Evolutionary conservation across 257 asterid genomes (phyloP), one percentile per base, ranked within the genome.

Genomic region (Pogostemon cablin): DNA sequence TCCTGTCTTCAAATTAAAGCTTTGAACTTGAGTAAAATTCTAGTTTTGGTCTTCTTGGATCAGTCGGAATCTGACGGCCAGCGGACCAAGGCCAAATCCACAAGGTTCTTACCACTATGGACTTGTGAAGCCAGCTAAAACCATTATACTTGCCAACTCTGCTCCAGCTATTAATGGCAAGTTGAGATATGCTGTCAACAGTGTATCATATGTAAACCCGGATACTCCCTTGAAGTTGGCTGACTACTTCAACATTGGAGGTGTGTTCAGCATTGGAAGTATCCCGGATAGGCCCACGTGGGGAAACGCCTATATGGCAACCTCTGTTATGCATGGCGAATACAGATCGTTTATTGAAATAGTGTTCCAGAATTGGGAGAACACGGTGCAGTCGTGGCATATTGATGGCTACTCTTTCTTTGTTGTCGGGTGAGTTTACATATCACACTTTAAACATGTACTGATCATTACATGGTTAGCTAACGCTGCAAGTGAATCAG

Each of bases 41-140:
- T 70, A 48, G 47, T n/a, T 60, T 50, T 68, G 64, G 62, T 81
- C 77, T 75, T 78, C 11, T 77, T 46, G 56, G 10, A 79, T 64
- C 90, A 91, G 99, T 7, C 79, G 91, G 84, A 88, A 95, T 67
- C 80, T 95, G 59, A 89, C 96, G 3, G 97, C 99, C 4, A 95
- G 95, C 67, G 97, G 93, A n/a, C 98, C 99, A 5, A 85, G 99
- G 70, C 99, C 98, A 2, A 95, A 95, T 60, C 98, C 99, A 10
- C 99, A 95, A 78, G 99, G 99, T 47, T 95, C 99, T 1, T 95
- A 91, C 84, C 99, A 89, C 67, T 95, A 95, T 9, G 98, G 99
- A 48, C 15, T 81, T 90, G 86, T 91, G 86, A 89, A 87, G 80
- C 88, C 93, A 2, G 75, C 87, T 0, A 87, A 82, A 50, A 95